These are phyloP conservation scores for Podospora pseudopauciseta DNA, from an alignment of 495 filamentous ascomycete species.

Conservation along the genomic window DNA sequence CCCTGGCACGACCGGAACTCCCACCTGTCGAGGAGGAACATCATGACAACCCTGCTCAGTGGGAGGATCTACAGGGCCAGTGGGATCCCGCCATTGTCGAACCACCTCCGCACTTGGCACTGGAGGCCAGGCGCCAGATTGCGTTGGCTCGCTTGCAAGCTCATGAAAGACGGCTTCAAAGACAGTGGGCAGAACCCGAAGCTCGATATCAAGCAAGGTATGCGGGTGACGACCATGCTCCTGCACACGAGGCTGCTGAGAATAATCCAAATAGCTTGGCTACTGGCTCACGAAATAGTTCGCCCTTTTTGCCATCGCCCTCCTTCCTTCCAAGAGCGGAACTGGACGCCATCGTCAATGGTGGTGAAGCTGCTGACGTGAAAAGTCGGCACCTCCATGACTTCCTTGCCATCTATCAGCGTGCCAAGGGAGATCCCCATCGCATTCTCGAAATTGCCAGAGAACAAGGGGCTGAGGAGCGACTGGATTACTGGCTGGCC, in stretches of 20 bases:
- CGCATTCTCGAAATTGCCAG: slow-evolving; percentile 59
- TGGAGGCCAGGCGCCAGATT: neutral
- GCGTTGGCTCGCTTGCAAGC: neutral
- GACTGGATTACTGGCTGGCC: slow-evolving; percentile 51
- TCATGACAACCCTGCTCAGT: slow-evolving; percentile 22
- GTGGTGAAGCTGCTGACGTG: neutral
- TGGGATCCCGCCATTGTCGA: neutral
- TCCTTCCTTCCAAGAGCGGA: neutral
- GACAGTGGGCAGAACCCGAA: neutral
- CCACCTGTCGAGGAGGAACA: slow-evolving; percentile 7
- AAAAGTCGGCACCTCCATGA: neutral
- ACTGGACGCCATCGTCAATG: neutral
- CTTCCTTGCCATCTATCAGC: slow-evolving; percentile 48
- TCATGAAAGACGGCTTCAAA: neutral
- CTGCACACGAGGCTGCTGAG: neutral
- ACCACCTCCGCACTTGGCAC: neutral
- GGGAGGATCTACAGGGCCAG: neutral
- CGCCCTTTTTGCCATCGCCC: too few species aligned
- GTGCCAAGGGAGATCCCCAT: slow-evolving; percentile 55
- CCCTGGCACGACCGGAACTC: slow-evolving; percentile 6
- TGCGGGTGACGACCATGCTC: neutral
- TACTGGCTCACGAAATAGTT: neutral
- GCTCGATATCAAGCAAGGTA: neutral
- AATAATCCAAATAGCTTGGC: neutral
- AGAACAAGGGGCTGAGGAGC: slow-evolving; percentile 55